Percentiles rank a stretch among this genome's conserved stretches.
Evolutionary conservation across 768 basidiomycete genomes (phyloP).

Genomic region (Mycena vitilis): DNA sequence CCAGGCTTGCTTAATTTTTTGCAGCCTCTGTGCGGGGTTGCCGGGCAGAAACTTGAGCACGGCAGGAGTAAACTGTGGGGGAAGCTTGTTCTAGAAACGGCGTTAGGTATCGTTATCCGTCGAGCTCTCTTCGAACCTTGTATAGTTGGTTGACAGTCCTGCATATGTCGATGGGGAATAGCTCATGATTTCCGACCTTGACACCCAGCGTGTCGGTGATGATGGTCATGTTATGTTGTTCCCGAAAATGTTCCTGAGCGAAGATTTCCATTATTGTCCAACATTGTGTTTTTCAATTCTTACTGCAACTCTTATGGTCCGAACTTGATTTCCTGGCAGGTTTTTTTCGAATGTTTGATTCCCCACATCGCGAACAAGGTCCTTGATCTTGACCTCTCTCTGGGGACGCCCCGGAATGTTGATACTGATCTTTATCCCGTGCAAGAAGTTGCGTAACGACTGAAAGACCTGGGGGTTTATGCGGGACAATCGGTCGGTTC

Average conservation of each 20-base stretch:
- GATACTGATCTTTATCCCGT: constrained; percentile 44
- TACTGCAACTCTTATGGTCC: no score
- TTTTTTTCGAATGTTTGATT: constrained; percentile 42
- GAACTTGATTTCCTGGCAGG: constrained; percentile 29
- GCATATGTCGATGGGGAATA: constrained; percentile 45
- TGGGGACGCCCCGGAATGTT: constrained; percentile 33
- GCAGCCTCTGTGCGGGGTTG: neutral
- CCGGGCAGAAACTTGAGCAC: neutral
- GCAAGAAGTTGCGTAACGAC: constrained; percentile 43
- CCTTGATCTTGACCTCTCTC: constrained; percentile 44
- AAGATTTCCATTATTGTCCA: no score
- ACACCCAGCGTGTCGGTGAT: constrained; percentile 43
- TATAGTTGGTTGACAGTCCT: constrained; percentile 45
- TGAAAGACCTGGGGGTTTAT: constrained; percentile 33
- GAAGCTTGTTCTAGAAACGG: constrained; percentile 41
- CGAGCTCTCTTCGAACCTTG: no score
- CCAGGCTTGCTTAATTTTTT: neutral
- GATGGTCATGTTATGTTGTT: constrained; percentile 39
- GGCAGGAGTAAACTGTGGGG: constrained; percentile 29
- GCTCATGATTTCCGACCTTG: constrained; percentile 37
- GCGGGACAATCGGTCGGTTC: constrained; percentile 31
- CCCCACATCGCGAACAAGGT: constrained; percentile 44
- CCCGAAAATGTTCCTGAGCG: constrained; percentile 44
- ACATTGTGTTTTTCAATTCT: neutral
- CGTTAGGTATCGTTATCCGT: neutral